Conservation (phyloP, 2,329 filamentous ascomycete species). For the Colletotrichum abscissum region DNA sequence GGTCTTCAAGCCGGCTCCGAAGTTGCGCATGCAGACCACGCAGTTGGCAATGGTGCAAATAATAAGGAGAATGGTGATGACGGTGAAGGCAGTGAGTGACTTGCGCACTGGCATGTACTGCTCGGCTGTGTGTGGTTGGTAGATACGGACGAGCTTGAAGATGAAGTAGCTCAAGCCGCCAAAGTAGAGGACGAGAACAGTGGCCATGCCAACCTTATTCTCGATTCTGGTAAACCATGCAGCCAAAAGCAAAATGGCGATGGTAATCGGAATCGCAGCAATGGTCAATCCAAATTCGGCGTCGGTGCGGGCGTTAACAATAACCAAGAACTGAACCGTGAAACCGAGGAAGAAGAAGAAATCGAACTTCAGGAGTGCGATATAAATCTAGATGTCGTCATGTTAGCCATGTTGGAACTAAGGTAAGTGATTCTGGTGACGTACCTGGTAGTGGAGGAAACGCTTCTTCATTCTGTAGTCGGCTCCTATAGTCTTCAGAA, state of each 20-base stretch:
- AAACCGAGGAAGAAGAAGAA: slow-evolving; percentile 99
- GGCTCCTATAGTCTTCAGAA: slow-evolving; percentile 98
- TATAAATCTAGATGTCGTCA: slow-evolving; percentile 79
- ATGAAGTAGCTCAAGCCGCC: slow-evolving; percentile 94
- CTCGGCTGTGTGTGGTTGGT: slow-evolving; percentile 67
- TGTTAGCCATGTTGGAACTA: background rate
- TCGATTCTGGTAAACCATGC: slow-evolving; percentile 89
- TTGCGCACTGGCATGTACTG: slow-evolving; percentile 84
- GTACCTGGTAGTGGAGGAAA: slow-evolving; percentile 94
- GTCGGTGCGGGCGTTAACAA: slow-evolving; percentile 77
- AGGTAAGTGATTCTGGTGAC: slow-evolving; percentile 34
- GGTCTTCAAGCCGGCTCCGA: slow-evolving; percentile 87
- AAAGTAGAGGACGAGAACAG: slow-evolving; percentile 86
- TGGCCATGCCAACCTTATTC: slow-evolving; percentile 80
- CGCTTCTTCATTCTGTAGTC: slow-evolving; percentile 97
- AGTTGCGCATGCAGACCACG: slow-evolving; percentile 89
- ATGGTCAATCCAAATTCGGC: slow-evolving; percentile 89
- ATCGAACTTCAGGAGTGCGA: slow-evolving; percentile 97
- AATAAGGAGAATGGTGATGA: slow-evolving; percentile 91
- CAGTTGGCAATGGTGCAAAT: slow-evolving; percentile 90
- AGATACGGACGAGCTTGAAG: slow-evolving; percentile 98
- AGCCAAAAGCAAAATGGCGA: slow-evolving; percentile 86
- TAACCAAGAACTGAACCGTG: slow-evolving; percentile 96
- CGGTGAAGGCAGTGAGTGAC: slow-evolving; percentile 91
- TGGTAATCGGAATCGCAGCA: slow-evolving; percentile 90